These are phyloP conservation scores for Fusarium fujikuroi DNA, from an alignment of 2,329 filamentous ascomycete genomes.

Conservation along the genomic window DNA sequence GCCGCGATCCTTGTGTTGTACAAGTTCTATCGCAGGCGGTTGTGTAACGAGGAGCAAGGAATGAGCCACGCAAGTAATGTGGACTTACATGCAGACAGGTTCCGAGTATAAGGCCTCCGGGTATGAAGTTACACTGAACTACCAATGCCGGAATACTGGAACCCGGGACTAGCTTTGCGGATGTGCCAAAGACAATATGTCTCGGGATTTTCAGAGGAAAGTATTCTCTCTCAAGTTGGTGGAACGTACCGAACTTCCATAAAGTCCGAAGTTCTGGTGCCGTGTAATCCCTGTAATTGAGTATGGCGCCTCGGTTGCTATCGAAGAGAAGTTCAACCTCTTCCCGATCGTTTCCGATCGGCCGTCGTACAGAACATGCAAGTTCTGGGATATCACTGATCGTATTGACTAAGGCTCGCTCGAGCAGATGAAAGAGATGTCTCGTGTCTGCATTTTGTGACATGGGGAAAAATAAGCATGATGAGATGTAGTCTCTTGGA, in stretches of 20 bases:
- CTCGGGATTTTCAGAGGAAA: conserved; percentile 7
- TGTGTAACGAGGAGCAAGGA: neutral
- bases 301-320: neutral
- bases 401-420: neutral
- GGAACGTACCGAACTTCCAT: conserved; percentile 6
- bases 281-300: conserved; percentile 17
- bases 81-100: conserved; percentile 9
- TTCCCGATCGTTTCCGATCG: neutral
- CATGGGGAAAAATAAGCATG: neutral
- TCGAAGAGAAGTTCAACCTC: conserved; percentile 17
- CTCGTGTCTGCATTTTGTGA: neutral
- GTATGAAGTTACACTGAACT: conserved; percentile 12
- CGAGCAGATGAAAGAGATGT: neutral
- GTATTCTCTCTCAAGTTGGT: neutral
- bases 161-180: neutral
- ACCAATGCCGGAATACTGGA: neutral
- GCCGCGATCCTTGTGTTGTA: neutral
- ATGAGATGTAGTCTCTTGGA: conserved; percentile 17
- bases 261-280: neutral
- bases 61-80: fast-evolving
- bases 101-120: conserved; percentile 9
- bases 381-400: conserved; percentile 18
- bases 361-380: conserved; percentile 8
- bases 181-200: conserved; percentile 10
- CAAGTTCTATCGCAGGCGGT: neutral